These are phyloP conservation scores for Silene vulgaris DNA, from an alignment of 179 eudicot species.

Conservation along the genomic window DNA sequence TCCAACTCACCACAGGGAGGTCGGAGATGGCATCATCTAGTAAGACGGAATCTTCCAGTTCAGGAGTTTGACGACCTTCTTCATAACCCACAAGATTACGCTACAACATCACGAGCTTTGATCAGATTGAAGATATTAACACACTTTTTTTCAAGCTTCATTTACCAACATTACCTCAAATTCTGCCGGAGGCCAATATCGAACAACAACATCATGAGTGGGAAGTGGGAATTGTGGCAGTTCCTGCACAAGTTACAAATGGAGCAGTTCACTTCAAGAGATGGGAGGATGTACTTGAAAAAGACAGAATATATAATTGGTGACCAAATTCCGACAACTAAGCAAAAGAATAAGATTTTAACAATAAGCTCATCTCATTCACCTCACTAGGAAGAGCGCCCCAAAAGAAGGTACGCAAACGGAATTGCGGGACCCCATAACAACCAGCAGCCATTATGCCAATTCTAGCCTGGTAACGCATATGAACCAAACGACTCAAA, in stretches of 20 bases:
- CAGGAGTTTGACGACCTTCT: constrained; percentile 70
- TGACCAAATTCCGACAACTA: background rate
- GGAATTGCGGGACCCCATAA: constrained; percentile 94
- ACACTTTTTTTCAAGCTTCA: background rate
- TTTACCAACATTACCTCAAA: constrained; percentile 60
- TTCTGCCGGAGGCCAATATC: constrained; percentile 66
- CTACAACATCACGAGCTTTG: constrained; percentile 34
- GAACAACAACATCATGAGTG: constrained; percentile 75
- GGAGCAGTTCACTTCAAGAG: background rate
- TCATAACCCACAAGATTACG: constrained; percentile 79
- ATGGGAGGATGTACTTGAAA: no score
- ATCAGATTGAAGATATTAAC: background rate
- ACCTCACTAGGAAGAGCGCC: constrained; percentile 84
- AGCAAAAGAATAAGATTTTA: background rate
- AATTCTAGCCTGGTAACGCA: constrained; percentile 83
- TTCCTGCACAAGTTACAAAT: constrained; percentile 38
- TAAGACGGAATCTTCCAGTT: constrained; percentile 63
- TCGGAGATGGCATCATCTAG: constrained; percentile 87
- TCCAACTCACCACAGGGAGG: constrained; percentile 64
- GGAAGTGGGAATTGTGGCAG: constrained; percentile 95
- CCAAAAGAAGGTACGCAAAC: constrained; percentile 89
- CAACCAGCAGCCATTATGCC: constrained; percentile 91
- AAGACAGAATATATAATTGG: background rate
- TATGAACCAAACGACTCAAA: constrained; percentile 75
- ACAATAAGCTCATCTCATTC: constrained; percentile 14